Conservation (phyloP, 306 rosid genomes). For the Malus sylvestris region DNA sequence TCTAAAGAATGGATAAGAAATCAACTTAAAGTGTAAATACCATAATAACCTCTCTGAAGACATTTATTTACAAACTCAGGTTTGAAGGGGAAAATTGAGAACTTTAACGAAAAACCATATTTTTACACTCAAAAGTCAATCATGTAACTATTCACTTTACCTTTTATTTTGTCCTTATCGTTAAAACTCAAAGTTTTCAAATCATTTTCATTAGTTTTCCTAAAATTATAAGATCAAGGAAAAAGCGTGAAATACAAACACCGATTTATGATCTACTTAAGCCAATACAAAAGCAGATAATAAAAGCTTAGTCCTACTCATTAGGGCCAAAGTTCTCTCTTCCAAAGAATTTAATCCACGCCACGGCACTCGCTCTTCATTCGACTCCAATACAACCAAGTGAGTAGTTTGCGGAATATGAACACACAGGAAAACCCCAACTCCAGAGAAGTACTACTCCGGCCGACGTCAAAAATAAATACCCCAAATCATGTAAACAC, state of each 20-base stretch:
- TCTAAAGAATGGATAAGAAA: neutral
- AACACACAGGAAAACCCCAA: slow-evolving; percentile 5
- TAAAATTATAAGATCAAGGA: neutral
- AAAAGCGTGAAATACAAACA: neutral
- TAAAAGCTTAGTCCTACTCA: neutral
- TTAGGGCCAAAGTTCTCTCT: neutral
- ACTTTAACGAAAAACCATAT: too few species aligned
- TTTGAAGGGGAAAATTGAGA: neutral
- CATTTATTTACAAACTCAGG: slow-evolving; percentile 14
- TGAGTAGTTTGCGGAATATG: neutral
- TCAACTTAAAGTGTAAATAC: neutral
- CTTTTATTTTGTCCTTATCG: too few species aligned
- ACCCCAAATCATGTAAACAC: slow-evolving; percentile 7
- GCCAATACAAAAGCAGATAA: neutral
- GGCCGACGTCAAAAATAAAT: neutral
- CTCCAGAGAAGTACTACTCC: neutral
- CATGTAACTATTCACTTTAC: too few species aligned
- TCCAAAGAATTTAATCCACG: neutral
- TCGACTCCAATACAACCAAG: slow-evolving; percentile 1
- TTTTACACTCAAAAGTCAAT: too few species aligned
- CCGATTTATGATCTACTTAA: neutral
- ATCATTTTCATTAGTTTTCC: too few species aligned
- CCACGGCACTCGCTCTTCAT: neutral
- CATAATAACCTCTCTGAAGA: neutral
- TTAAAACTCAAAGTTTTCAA: too few species aligned